Conservation (phyloP, 2,329 filamentous ascomycete genomes). For the Arthrobotrys sphaeroides region DNA sequence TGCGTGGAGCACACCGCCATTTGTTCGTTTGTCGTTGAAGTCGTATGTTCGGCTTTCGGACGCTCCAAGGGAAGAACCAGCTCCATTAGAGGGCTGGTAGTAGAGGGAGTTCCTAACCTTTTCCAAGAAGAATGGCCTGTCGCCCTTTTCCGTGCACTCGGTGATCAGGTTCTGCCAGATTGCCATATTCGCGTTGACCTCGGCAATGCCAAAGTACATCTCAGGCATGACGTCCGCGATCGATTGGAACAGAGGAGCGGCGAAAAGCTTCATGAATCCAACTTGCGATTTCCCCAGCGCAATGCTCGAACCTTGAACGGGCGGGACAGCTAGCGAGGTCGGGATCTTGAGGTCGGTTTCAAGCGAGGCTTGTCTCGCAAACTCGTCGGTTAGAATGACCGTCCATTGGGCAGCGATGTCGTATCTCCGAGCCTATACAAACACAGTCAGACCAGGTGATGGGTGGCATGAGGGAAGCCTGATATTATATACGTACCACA, state of each 20-base stretch:
- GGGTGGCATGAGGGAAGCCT: constrained; percentile 17
- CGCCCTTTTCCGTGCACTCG: constrained; percentile 59
- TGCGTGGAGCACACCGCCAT: constrained; percentile 31
- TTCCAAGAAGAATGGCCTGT: constrained; percentile 47
- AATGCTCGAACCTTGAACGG: constrained; percentile 78
- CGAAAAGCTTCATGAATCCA: constrained; percentile 96
- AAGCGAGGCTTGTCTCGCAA: constrained; percentile 90
- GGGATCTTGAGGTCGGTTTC: constrained; percentile 86
- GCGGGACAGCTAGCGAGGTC: constrained; percentile 84
- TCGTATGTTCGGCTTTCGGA: constrained; percentile 24
- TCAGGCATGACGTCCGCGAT: constrained; percentile 85
- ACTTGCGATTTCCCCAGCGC: constrained; percentile 89
- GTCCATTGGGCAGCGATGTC: constrained; percentile 88
- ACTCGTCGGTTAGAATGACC: constrained; percentile 91
- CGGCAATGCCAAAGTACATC: constrained; percentile 83
- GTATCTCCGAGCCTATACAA: constrained; percentile 78
- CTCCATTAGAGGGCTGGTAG: constrained; percentile 35
- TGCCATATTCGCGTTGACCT: constrained; percentile 79
- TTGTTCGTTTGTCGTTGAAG: constrained; percentile 34
- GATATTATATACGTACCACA: constrained; percentile 73
- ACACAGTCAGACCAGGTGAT: constrained; percentile 56
- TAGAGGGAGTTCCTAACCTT: constrained; percentile 42
- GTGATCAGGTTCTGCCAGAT: constrained; percentile 76
- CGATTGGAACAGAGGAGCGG: constrained; percentile 87
- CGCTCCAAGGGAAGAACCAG: constrained; percentile 25